Conservation (phyloP, 305 asterid species). For the Solanum hybrid region DNA sequence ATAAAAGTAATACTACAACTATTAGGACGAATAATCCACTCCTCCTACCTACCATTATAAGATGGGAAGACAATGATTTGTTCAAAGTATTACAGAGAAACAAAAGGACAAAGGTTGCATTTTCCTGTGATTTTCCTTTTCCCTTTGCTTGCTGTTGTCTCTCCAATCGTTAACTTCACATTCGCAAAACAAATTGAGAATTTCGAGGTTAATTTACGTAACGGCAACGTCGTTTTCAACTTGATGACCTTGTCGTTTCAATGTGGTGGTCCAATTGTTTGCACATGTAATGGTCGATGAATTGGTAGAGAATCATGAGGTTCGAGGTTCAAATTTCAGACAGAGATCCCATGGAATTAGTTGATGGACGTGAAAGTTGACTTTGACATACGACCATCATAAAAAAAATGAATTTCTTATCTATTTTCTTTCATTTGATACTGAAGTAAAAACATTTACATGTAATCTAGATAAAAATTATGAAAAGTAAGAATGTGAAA, state of each 20-base stretch:
- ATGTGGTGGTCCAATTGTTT: not conserved
- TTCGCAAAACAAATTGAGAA: not conserved
- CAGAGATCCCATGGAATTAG: too few relatives aligned
- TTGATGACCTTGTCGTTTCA: not conserved
- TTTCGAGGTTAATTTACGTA: not conserved
- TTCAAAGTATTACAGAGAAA: not conserved
- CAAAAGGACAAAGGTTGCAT: not conserved
- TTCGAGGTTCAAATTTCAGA: too few relatives aligned
- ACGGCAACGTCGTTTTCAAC: not conserved
- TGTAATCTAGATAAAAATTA: not conserved
- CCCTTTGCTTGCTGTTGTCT: not conserved
- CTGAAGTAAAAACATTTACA: not conserved
- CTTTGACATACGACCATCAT: too few relatives aligned
- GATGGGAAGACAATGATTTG: not conserved
- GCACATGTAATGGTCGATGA: not conserved
- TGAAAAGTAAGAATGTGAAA: not conserved
- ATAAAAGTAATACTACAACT: not conserved
- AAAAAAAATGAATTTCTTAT: too few relatives aligned
- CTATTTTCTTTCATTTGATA: too few relatives aligned
- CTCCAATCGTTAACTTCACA: not conserved
- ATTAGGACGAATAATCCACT: not conserved
- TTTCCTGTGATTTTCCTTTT: not conserved
- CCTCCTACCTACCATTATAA: not conserved
- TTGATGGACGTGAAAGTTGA: too few relatives aligned
- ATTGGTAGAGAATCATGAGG: too few relatives aligned